Evolutionary conservation across 208 protist species (phyloP).

Genomic region (Trypanosoma melophagium): DNA sequence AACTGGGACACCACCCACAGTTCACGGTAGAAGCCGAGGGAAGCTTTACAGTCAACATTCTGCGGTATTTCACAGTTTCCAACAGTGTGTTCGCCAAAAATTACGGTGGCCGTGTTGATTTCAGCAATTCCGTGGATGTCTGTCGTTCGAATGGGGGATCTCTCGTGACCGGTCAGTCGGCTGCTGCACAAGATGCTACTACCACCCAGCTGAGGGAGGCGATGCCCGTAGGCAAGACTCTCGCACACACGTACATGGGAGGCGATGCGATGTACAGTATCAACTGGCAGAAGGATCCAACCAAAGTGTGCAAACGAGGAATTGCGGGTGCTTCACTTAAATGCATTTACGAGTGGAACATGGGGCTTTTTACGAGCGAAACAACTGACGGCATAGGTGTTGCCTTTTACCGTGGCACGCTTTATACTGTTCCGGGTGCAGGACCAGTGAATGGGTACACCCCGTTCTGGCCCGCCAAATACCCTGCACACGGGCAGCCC

Average conservation of each 20-base stretch:
- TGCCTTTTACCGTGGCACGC: constrained; percentile 1
- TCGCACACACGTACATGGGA: neutral
- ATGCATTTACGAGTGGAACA: neutral
- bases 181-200: neutral
- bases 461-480: neutral
- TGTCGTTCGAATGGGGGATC: neutral
- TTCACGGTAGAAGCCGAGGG: neutral
- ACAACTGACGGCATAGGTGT: neutral
- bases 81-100: neutral
- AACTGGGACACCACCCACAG: neutral
- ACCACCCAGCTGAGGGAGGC: neutral
- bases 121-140: neutral
- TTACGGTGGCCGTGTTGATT: constrained; percentile 4
- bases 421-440: neutral
- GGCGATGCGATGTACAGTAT: neutral
- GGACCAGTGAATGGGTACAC: constrained; percentile 8
- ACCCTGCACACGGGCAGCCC: neutral
- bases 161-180: neutral
- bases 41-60: neutral
- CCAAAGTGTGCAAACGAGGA: neutral
- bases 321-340: neutral
- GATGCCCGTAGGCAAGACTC: no score
- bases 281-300: neutral
- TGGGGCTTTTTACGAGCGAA: neutral
- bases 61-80: neutral